These are phyloP conservation scores for Cystobasidium onofrii DNA, from an alignment of 768 basidiomycete species.

Conservation along the genomic window DNA sequence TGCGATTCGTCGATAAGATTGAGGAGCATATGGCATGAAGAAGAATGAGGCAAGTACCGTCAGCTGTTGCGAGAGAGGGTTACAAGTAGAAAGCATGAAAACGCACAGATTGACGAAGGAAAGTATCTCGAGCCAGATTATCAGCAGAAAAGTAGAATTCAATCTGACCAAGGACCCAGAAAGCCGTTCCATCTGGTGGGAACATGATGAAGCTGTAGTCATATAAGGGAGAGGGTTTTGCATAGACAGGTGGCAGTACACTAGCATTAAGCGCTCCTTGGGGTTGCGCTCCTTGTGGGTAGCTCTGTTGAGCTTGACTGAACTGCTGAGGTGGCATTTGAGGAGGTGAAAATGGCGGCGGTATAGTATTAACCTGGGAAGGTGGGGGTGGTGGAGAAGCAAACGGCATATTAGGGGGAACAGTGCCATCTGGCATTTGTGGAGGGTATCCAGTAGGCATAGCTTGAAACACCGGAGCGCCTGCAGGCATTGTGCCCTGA, in stretches of 20 bases:
- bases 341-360: background rate
- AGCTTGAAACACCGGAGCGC: background rate
- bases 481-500: background rate
- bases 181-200: constrained; percentile 28
- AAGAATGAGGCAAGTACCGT: too few species aligned
- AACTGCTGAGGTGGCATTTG: background rate
- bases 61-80: too few species aligned
- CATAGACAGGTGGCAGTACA: background rate
- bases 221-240: constrained; percentile 6
- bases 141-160: constrained; percentile 88
- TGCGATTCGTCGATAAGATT: background rate
- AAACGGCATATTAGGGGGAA: background rate
- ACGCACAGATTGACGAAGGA: constrained; percentile 62
- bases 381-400: background rate
- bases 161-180: constrained; percentile 51
- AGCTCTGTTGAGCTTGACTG: background rate
- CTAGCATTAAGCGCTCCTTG: background rate
- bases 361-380: background rate
- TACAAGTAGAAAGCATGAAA: background rate
- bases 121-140: constrained; percentile 81
- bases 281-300: background rate
- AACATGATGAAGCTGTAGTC: constrained; percentile 13
- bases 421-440: background rate
- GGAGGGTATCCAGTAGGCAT: background rate
- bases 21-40: too few species aligned